A percentile compares a stretch with the other conserved stretches of the same genome.
Conservation (phyloP, 805 yeast genomes). For the Candida hispaniensis region DNA sequence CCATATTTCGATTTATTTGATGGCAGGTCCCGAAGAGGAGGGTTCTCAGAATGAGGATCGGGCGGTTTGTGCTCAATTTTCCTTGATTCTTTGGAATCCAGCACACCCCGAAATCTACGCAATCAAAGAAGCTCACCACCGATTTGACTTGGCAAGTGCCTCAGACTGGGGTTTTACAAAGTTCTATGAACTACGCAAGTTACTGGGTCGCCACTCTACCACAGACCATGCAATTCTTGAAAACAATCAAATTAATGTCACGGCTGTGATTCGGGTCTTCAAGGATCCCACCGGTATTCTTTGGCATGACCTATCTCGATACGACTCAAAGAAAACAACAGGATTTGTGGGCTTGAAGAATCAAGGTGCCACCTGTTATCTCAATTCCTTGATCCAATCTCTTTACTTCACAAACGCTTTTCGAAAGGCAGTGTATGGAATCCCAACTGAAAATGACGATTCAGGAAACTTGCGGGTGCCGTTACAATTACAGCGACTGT, state of each 20-base stretch:
- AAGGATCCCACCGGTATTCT: conserved; percentile 89
- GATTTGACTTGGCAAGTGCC: conserved; percentile 56
- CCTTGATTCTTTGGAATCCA: conserved; percentile 76
- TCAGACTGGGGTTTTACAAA: conserved; percentile 95
- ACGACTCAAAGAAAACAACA: conserved; percentile 73
- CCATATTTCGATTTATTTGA: conserved; percentile 64
- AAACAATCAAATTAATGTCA: conserved; percentile 52
- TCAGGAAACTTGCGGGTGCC: conserved; percentile 53
- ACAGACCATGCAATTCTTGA: conserved; percentile 36
- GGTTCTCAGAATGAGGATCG: conserved; percentile 32
- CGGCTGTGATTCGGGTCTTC: conserved; percentile 65
- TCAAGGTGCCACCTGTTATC: conserved; percentile 97
- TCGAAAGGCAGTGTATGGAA: conserved; percentile 75
- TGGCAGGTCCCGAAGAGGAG: conserved; percentile 40
- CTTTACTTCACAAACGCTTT: conserved; percentile 76
- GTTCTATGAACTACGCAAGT: conserved; percentile 47
- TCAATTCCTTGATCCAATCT: conserved; percentile 85
- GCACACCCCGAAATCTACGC: conserved; percentile 49
- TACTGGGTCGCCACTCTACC: conserved; percentile 31
- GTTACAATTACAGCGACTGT: conserved; percentile 75
- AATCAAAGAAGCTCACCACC: conserved; percentile 57
- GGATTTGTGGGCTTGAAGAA: conserved; percentile 89
- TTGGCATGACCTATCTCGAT: conserved; percentile 76
- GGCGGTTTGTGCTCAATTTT: conserved; percentile 89
- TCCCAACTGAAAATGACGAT: conserved; percentile 60